phyloP scores from a whole-genome alignment of 2,329 filamentous ascomycete genomes.

The Purpureocillium lavendulum region DNA sequence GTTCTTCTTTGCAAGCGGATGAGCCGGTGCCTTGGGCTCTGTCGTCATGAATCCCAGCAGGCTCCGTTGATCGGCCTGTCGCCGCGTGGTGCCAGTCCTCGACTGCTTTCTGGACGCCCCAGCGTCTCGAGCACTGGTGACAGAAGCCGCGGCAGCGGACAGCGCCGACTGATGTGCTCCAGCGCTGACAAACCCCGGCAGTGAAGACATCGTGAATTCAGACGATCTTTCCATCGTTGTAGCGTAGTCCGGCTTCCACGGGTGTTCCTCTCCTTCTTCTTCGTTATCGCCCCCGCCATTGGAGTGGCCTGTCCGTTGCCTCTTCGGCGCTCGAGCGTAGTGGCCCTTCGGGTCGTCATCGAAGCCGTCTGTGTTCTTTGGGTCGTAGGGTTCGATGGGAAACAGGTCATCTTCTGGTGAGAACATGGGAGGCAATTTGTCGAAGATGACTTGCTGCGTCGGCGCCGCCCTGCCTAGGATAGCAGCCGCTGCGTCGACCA shows the following conservation, averaged over 20 bases:
- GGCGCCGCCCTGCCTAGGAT: conserved; percentile 62
- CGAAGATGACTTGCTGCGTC: conserved; percentile 42
- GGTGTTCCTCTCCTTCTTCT: conserved; percentile 15
- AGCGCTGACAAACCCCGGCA: conserved; percentile 55
- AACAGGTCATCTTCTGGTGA: conserved; percentile 59
- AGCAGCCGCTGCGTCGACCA: conserved; percentile 58
- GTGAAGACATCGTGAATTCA: conserved; percentile 49
- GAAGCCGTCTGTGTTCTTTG: conserved; percentile 15
- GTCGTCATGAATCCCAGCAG: conserved; percentile 31
- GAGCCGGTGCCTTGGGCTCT: conserved; percentile 7
- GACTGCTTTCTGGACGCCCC: conserved; percentile 10
- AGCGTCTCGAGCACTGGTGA: conserved; percentile 9
- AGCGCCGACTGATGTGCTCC: conserved; percentile 41
- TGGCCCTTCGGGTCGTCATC: conserved; percentile 11
- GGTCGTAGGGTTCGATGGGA: conserved; percentile 51
- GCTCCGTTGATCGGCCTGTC: conserved; percentile 30
- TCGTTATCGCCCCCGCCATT: conserved; percentile 7
- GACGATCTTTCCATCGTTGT: conserved; percentile 55
- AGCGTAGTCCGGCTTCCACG: conserved; percentile 35
- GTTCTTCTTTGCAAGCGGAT: conserved; percentile 6
- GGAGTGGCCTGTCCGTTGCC: conserved; percentile 16
- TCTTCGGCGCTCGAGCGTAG: conserved; percentile 16
- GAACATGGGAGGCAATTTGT: conserved; percentile 43
- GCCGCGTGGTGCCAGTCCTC: conserved; percentile 19
- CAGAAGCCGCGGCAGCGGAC: conserved; percentile 13